Conservation (phyloP, 768 basidiomycete genomes). For the Mycena galericulata region DNA sequence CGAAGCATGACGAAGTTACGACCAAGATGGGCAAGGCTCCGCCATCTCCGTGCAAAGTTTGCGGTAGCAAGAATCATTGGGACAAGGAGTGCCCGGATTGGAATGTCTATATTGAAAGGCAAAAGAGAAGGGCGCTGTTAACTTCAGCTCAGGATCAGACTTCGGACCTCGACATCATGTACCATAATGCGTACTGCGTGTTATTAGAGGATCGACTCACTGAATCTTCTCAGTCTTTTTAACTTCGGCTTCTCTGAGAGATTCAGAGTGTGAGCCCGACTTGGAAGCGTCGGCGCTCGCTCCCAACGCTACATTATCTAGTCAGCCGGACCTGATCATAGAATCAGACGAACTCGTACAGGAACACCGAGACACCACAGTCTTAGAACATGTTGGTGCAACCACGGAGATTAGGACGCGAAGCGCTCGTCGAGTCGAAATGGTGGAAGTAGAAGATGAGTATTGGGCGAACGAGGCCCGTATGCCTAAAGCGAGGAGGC, state of each 20-base stretch:
- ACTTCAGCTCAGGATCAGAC: neutral
- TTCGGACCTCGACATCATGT: neutral
- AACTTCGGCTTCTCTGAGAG: neutral
- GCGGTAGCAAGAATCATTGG: slow-evolving; percentile 9
- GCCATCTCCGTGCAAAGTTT: slow-evolving; percentile 12
- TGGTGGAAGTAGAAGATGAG: slow-evolving; percentile 15
- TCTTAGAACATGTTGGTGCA: neutral
- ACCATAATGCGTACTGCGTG: slow-evolving; percentile 6
- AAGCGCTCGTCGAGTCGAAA: neutral
- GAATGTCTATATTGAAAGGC: neutral
- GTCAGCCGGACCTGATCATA: neutral
- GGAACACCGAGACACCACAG: neutral
- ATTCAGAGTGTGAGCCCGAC: neutral
- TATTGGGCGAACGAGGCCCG: neutral
- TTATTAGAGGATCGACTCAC: neutral
- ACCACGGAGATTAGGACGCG: neutral
- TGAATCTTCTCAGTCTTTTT: slow-evolving; percentile 5
- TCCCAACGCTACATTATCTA: too few relatives aligned
- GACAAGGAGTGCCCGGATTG: slow-evolving; percentile 17
- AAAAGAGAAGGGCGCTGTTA: neutral
- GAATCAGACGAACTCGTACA: neutral
- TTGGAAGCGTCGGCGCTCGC: too few relatives aligned
- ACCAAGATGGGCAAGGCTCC: slow-evolving; percentile 6
- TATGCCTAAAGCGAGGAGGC: neutral
- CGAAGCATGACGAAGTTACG: neutral